phyloP scores from a whole-genome alignment of 345 rosid genomes.

The Camelina hispida region DNA sequence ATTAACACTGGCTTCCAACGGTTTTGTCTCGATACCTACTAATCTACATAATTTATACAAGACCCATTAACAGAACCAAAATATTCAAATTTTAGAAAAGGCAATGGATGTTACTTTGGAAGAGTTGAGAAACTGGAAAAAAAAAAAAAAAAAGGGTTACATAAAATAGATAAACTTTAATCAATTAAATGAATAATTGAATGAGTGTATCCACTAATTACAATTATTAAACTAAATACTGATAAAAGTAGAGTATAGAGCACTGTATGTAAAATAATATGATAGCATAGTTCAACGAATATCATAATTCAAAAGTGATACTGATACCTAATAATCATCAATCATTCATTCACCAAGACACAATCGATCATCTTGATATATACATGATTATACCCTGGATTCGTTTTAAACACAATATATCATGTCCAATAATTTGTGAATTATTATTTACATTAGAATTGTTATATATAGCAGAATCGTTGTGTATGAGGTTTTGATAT shows the following conservation, averaged over 20 bases:
- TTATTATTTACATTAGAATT: slow-evolving; percentile 1
- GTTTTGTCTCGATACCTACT: not conserved
- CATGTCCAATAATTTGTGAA: slow-evolving; percentile 29
- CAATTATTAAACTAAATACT: not conserved
- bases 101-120: slow-evolving; percentile 13
- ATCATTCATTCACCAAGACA: slow-evolving; percentile 38
- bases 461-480: not conserved
- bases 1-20: slow-evolving; percentile 6
- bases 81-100: slow-evolving; percentile 6
- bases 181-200: slow-evolving; percentile 18
- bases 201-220: slow-evolving; percentile 40
- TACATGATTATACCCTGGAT: slow-evolving; percentile 25
- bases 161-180: not conserved
- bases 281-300: slow-evolving; percentile 35
- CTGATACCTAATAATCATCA: slow-evolving; percentile 8
- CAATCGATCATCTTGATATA: slow-evolving; percentile 11
- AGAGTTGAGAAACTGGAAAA: slow-evolving; percentile 7
- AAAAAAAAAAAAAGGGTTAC: not conserved
- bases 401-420: not conserved
- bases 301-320: slow-evolving; percentile 34
- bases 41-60: slow-evolving; percentile 3
- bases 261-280: slow-evolving; percentile 26
- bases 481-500: not conserved
- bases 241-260: slow-evolving; percentile 20
- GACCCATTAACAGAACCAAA: not conserved